Conservation (phyloP, 345 rosid species). For the Gossypium ekmanianum region DNA sequence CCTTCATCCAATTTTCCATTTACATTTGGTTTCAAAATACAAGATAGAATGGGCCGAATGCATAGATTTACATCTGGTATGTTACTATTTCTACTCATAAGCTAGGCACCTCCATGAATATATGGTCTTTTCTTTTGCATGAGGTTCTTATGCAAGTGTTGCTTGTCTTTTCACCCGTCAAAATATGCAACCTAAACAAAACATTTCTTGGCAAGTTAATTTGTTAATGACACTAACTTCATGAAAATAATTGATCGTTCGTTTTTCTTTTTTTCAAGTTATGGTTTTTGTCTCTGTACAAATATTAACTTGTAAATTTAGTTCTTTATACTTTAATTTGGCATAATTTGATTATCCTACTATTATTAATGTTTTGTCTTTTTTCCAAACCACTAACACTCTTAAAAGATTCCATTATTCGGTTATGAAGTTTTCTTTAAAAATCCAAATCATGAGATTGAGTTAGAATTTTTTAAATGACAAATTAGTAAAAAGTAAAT, state of each 20-base stretch:
- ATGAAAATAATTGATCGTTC: neutral
- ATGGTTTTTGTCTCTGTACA: neutral
- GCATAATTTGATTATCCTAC: neutral
- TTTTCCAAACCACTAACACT: neutral
- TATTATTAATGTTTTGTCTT: neutral
- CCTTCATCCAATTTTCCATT: conserved; percentile 37
- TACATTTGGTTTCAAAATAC: conserved; percentile 75
- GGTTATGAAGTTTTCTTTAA: neutral
- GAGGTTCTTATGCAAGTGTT: conserved; percentile 14
- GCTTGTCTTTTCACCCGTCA: neutral
- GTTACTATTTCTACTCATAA: conserved; percentile 12
- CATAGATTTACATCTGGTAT: conserved; percentile 94
- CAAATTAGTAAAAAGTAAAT: no score
- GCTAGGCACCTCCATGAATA: neutral
- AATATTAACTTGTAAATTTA: neutral
- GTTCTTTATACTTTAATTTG: no score
- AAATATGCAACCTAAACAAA: neutral
- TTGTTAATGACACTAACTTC: neutral
- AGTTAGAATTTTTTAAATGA: neutral
- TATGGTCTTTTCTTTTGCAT: conserved; percentile 7
- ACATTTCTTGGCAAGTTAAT: neutral
- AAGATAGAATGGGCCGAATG: conserved; percentile 77
- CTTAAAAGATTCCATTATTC: no score
- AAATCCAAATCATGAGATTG: neutral
- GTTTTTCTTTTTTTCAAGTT: neutral